A percentile compares a stretch with the other conserved stretches of the same genome.
These are phyloP conservation scores for Yamadazyma atmosphaerica DNA, from an alignment of 1,139 yeast genomes.

Conservation along the genomic window DNA sequence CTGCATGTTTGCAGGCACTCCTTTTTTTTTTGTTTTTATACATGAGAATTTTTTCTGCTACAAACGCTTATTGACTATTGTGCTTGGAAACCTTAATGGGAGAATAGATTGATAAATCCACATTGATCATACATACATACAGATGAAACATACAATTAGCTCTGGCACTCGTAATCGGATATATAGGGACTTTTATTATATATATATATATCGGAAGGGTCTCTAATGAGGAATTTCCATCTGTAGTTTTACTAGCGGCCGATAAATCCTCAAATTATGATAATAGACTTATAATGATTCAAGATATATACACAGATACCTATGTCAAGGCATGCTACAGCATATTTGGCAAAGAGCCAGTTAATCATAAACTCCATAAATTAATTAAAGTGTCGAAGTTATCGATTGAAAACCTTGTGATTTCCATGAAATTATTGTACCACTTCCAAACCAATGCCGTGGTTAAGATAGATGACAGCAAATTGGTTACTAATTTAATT, in stretches of 20 bases:
- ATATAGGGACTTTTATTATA: too few relatives aligned
- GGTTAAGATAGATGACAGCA: slow-evolving; percentile 12
- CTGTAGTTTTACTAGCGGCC: too few relatives aligned
- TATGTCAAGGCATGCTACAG: slow-evolving; percentile 6
- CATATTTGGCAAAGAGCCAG: slow-evolving; percentile 7
- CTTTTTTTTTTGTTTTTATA: not conserved
- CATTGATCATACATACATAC: not conserved
- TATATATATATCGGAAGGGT: too few relatives aligned
- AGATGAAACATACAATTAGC: not conserved
- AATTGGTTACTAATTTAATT: slow-evolving; percentile 27
- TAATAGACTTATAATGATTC: not conserved
- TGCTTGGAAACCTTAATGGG: not conserved
- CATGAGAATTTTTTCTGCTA: not conserved
- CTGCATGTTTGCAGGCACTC: not conserved
- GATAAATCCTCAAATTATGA: too few relatives aligned
- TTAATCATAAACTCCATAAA: slow-evolving; percentile 10
- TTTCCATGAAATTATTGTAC: slow-evolving; percentile 31
- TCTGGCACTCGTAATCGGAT: too few relatives aligned
- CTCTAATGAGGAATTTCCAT: too few relatives aligned
- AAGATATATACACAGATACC: slow-evolving; percentile 5
- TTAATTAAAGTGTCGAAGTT: slow-evolving; percentile 25
- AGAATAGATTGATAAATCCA: not conserved
- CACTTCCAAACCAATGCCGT: slow-evolving; percentile 24
- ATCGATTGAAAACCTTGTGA: slow-evolving; percentile 28
- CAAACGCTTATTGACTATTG: not conserved